Conservation (phyloP, 805 yeast genomes). For the Hanseniaspora occidentalis region DNA sequence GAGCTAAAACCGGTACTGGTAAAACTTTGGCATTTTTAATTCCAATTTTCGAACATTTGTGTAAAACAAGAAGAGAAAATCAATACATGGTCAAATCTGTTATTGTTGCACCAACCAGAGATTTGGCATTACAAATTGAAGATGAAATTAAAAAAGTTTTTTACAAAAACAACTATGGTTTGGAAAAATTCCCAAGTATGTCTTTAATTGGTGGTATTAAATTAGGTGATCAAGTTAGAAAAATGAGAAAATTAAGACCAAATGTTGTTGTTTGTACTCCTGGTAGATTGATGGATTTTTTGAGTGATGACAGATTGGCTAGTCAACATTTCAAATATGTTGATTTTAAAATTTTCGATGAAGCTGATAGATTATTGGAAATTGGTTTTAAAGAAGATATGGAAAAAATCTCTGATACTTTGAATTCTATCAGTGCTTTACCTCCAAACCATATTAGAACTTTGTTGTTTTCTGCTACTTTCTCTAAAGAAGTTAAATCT, state of each 20-base stretch:
- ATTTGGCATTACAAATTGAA: conserved; percentile 73
- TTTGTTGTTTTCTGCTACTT: conserved; percentile 79
- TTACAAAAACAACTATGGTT: conserved; percentile 18
- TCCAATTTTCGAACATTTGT: conserved; percentile 55
- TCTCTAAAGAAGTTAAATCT: conserved; percentile 50
- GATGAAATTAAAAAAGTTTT: conserved; percentile 45
- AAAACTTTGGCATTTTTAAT: conserved; percentile 82
- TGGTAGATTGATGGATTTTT: conserved; percentile 62
- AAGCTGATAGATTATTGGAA: conserved; percentile 80
- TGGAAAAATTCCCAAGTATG: conserved; percentile 79
- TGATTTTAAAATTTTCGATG: conserved; percentile 71
- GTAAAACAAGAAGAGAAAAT: conserved; percentile 19
- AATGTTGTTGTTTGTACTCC: conserved; percentile 80
- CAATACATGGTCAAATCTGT: conserved; percentile 39
- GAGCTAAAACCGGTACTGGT: conserved; percentile 95
- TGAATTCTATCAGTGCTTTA: conserved; percentile 26
- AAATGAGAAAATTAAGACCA: conserved; percentile 25
- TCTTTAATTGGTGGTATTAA: conserved; percentile 99
- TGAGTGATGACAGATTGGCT: conserved; percentile 34
- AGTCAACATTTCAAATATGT: conserved; percentile 38
- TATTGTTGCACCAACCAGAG: conserved; percentile 88
- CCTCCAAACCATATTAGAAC: conserved; percentile 40
- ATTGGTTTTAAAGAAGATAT: conserved; percentile 66
- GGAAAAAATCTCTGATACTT: conserved; percentile 37
- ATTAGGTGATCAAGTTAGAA: conserved; percentile 37